Conservation (phyloP, 805 yeast species). For the Saccharomycopsis sp. region DNA sequence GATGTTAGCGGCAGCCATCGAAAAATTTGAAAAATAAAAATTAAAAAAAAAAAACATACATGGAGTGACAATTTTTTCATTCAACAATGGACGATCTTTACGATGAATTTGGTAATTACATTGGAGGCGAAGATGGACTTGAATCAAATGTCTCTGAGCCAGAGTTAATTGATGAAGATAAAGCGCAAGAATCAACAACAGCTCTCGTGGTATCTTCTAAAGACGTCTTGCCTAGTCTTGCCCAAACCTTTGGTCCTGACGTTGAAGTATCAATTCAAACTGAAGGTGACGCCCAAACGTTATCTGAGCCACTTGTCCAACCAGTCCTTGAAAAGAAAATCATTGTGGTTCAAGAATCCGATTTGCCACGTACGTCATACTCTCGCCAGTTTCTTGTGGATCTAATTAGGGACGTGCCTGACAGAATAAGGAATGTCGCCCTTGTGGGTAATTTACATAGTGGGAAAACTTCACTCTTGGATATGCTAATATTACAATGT, state of each 20-base stretch:
- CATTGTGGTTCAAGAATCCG: constrained; percentile 43
- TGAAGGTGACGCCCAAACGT: constrained; percentile 40
- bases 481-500: constrained; percentile 58
- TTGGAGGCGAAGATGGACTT: constrained; percentile 43
- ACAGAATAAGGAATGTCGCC: constrained; percentile 65
- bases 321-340: constrained; percentile 39
- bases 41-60: not conserved
- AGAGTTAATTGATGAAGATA: constrained; percentile 11
- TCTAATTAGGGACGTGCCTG: constrained; percentile 42
- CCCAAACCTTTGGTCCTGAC: constrained; percentile 47
- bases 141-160: constrained; percentile 23
- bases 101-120: constrained; percentile 76
- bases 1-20: not conserved
- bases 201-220: constrained; percentile 34
- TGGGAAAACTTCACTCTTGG: constrained; percentile 81
- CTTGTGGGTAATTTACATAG: constrained; percentile 75
- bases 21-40: not conserved
- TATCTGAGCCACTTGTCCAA: constrained; percentile 58
- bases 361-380: constrained; percentile 53
- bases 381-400: constrained; percentile 55
- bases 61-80: not conserved
- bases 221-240: constrained; percentile 39
- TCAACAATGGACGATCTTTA: constrained; percentile 52
- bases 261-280: constrained; percentile 59
- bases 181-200: constrained; percentile 19